Evolutionary conservation across 2,329 filamentous ascomycete species (phyloP).

Genomic region (Penicillium sp.): DNA sequence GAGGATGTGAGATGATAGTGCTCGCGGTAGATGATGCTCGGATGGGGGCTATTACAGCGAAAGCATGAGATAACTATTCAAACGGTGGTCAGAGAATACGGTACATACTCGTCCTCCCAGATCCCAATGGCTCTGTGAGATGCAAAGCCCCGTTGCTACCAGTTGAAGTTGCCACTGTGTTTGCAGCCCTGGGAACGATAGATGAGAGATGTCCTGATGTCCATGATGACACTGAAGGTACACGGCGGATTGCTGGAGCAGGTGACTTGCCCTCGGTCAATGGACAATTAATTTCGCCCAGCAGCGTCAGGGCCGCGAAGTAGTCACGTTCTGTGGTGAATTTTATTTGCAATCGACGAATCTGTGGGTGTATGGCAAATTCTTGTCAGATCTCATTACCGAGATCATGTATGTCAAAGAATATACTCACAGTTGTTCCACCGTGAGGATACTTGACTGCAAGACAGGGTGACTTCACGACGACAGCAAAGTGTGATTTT

Average conservation of each 20-base stretch:
- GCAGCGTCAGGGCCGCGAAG: conserved; percentile 41
- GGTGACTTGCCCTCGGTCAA: conserved; percentile 40
- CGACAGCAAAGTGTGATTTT: conserved; percentile 39
- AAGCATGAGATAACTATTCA: neutral
- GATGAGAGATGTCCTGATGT: conserved; percentile 16
- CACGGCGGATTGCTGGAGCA: conserved; percentile 20
- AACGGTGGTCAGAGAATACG: neutral
- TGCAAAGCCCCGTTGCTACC: conserved; percentile 8
- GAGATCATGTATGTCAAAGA: neutral
- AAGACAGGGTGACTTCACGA: conserved; percentile 47
- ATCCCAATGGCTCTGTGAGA: conserved; percentile 1
- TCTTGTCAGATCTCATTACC: neutral
- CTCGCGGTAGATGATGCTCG: conserved; percentile 9
- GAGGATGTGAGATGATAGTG: neutral
- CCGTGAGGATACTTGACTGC: conserved; percentile 45
- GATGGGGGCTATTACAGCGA: conserved; percentile 4
- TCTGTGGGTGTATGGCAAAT: conserved; percentile 28
- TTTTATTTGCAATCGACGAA: conserved; percentile 48
- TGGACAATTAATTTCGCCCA: conserved; percentile 45
- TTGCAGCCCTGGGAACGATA: neutral
- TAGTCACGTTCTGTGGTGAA: conserved; percentile 43
- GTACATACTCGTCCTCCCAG: conserved; percentile 12
- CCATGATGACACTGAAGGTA: conserved; percentile 31
- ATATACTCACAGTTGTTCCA: conserved; percentile 30
- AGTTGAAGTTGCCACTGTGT: conserved; percentile 1